Conservation (phyloP, 345 rosid genomes). For the Hibiscus syriacus region DNA sequence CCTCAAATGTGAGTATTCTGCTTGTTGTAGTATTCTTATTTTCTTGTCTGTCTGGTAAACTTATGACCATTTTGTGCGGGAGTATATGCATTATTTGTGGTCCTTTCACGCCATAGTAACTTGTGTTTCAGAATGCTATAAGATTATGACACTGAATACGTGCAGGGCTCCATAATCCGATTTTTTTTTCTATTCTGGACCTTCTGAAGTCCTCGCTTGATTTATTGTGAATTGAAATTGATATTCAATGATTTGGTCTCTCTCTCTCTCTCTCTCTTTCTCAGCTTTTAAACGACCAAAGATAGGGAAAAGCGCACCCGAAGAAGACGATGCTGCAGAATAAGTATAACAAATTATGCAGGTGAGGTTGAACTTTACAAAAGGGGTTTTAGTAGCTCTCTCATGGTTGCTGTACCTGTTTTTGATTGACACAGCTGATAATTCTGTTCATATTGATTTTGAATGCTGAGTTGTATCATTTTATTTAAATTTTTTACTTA, state of each 20-base stretch:
- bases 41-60: not conserved
- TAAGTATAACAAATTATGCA: not conserved
- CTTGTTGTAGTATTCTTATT: not conserved
- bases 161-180: not conserved
- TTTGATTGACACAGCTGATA: conserved; percentile 7
- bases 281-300: conserved; percentile 26
- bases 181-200: not conserved
- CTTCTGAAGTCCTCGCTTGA: not conserved
- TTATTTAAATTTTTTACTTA: not conserved
- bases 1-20: conserved; percentile 46
- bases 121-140: not conserved
- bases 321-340: conserved; percentile 15
- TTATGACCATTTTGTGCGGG: not conserved
- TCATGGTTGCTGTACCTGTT: conserved; percentile 3
- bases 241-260: not conserved
- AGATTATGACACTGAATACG: not conserved
- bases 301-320: conserved; percentile 15
- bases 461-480: conserved; percentile 4
- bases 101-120: not conserved
- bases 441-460: conserved; percentile 5
- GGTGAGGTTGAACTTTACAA: not conserved
- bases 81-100: not conserved
- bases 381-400: not conserved
- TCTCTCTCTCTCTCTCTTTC: no score
- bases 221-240: conserved; percentile 2